A percentile compares a stretch with the other conserved stretches of the same genome.
Conservation (phyloP, 208 protist genomes). For the Phytomonas serpens region DNA sequence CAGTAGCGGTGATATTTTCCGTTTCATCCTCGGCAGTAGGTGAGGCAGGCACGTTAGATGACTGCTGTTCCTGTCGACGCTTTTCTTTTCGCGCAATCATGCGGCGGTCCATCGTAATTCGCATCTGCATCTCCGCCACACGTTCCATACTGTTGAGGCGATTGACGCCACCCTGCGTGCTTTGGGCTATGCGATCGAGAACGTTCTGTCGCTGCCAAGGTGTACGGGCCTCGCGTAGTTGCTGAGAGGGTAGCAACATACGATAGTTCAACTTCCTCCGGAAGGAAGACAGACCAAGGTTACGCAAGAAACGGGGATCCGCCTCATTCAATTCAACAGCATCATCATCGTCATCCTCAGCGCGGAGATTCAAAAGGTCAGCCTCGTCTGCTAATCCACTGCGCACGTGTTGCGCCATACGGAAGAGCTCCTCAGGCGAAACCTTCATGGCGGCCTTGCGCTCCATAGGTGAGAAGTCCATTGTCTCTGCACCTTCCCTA, state of each 20-base stretch:
- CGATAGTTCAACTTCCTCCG: slow-evolving; percentile 75
- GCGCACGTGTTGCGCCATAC: slow-evolving; percentile 75
- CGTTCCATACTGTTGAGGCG: slow-evolving; percentile 75
- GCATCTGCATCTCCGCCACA: slow-evolving; percentile 58
- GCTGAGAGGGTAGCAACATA: slow-evolving; percentile 64
- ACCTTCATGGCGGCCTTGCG: slow-evolving; percentile 69
- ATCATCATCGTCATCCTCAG: slow-evolving; percentile 51
- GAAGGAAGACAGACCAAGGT: slow-evolving; percentile 46
- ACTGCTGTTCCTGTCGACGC: slow-evolving; percentile 22
- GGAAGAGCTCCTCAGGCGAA: slow-evolving; percentile 82
- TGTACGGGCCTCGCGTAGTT: slow-evolving; percentile 65
- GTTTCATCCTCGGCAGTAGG: not conserved
- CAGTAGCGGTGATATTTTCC: not conserved
- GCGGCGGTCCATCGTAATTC: slow-evolving; percentile 75
- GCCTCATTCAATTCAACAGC: slow-evolving; percentile 82
- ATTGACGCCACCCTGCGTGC: slow-evolving; percentile 34
- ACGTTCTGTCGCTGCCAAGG: slow-evolving; percentile 75
- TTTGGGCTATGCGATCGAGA: slow-evolving; percentile 48
- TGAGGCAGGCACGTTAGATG: slow-evolving; percentile 1
- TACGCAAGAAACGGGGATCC: slow-evolving; percentile 68
- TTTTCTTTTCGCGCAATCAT: slow-evolving; percentile 39
- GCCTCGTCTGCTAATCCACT: slow-evolving; percentile 77
- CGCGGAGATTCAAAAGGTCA: slow-evolving; percentile 52
- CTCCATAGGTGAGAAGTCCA: slow-evolving; percentile 30
- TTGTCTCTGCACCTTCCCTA: slow-evolving; percentile 29